phyloP scores from a whole-genome alignment of 2,329 filamentous ascomycete species.

The Diaporthe caulivora region DNA sequence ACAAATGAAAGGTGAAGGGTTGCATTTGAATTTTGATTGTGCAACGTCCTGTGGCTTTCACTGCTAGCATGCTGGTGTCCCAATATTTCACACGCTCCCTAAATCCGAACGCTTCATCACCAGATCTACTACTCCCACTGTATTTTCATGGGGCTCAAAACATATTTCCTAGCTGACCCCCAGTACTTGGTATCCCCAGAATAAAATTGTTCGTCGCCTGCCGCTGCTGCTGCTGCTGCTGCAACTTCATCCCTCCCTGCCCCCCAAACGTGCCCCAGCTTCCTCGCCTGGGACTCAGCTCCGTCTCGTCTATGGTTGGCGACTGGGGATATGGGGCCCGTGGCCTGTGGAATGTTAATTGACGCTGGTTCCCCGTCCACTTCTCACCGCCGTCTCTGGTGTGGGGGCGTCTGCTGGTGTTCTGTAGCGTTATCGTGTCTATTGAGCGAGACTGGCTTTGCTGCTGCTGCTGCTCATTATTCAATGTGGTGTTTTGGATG shows the following conservation, averaged over 20 bases:
- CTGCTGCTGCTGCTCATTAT: background rate
- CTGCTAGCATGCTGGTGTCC: too few species aligned
- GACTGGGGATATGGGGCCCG: background rate
- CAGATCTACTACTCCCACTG: too few species aligned
- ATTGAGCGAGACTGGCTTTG: background rate
- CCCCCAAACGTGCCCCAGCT: constrained; percentile 10
- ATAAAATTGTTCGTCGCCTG: background rate
- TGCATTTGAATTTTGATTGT: too few species aligned
- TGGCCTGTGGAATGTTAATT: background rate
- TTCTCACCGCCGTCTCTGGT: background rate
- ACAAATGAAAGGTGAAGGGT: too few species aligned
- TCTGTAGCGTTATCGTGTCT: background rate
- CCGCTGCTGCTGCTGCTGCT: background rate
- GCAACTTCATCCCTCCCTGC: background rate
- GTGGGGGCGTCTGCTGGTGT: background rate
- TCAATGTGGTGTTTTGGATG: background rate
- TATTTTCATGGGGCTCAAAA: constrained; percentile 10
- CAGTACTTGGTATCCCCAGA: background rate
- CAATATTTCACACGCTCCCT: too few species aligned
- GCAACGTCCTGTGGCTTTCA: too few species aligned
- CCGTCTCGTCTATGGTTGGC: background rate
- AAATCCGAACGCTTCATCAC: too few species aligned
- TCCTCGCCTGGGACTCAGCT: constrained; percentile 10
- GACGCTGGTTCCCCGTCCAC: background rate
- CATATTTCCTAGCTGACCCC: background rate